phyloP scores from a whole-genome alignment of 2,329 filamentous ascomycete genomes.

The Botryotinia globosa region DNA sequence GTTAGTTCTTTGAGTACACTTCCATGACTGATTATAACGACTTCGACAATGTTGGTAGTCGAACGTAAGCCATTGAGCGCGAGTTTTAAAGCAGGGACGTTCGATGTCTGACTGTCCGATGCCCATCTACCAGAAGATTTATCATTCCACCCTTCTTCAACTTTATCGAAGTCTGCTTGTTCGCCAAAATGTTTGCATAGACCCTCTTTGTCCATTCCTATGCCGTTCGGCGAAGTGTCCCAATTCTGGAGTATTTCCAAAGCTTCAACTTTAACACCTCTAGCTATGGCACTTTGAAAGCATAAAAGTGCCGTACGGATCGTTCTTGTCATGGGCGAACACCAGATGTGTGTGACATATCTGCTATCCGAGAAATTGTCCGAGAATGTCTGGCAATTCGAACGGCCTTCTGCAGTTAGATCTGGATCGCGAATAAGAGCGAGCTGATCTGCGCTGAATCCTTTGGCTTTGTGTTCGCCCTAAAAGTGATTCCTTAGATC shows the following conservation, averaged over 20 bases:
- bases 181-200: neutral
- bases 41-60: neutral
- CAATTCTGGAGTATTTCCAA: neutral
- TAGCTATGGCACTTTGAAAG: neutral
- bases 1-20: neutral
- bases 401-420: neutral
- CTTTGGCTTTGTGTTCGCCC: neutral
- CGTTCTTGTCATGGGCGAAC: neutral
- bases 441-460: too few relatives aligned
- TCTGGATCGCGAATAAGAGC: neutral
- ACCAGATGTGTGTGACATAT: neutral
- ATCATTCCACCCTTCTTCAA: neutral
- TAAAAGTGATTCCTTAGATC: neutral
- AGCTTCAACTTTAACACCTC: neutral
- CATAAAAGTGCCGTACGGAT: neutral
- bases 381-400: neutral
- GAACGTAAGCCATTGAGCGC: neutral
- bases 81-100: neutral
- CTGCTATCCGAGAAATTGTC: neutral
- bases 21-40: slow-evolving; percentile 5
- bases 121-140: neutral
- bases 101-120: neutral
- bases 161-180: neutral
- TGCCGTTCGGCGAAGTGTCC: neutral
- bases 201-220: neutral